phyloP scores from a whole-genome alignment of 1,284 basidiomycete species.

The Apiotrichum sp. region DNA sequence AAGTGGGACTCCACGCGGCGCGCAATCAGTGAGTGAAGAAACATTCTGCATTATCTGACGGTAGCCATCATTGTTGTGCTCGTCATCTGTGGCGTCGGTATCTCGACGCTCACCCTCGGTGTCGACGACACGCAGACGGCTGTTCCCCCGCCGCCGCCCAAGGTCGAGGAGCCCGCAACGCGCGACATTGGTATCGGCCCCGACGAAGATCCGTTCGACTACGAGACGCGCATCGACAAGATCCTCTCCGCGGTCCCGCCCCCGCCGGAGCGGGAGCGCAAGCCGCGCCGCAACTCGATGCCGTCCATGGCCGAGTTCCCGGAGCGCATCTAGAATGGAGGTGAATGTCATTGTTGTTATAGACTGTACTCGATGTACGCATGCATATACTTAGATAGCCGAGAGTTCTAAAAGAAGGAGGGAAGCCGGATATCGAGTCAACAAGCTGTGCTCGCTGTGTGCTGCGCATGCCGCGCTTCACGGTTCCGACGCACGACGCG shows the following conservation, averaged over 20 bases:
- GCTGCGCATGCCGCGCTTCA: too few species aligned
- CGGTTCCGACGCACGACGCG: too few species aligned
- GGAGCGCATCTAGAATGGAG: constrained; percentile 9
- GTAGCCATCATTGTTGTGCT: constrained; percentile 34
- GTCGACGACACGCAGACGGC: constrained; percentile 4
- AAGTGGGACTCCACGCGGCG: constrained; percentile 88
- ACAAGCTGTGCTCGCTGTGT: too few species aligned
- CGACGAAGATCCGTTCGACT: constrained; percentile 32
- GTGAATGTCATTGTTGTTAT: neutral
- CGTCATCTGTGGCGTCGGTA: constrained; percentile 14
- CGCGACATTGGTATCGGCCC: constrained; percentile 35
- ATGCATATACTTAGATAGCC: neutral
- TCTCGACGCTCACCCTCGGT: constrained; percentile 12
- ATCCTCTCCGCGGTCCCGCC: constrained; percentile 10
- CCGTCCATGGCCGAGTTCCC: neutral
- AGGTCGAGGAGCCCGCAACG: constrained; percentile 15
- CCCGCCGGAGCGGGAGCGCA: constrained; percentile 5
- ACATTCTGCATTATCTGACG: neutral
- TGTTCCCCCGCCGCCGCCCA: constrained; percentile 6
- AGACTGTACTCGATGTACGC: neutral
- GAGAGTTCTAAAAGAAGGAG: neutral
- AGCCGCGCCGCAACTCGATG: constrained; percentile 2
- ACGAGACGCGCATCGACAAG: constrained; percentile 25
- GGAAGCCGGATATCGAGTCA: too few species aligned
- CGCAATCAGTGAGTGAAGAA: constrained; percentile 62